Conservation (phyloP, 192 early-diverging fungal genomes). For the Coemansia sp. region DNA sequence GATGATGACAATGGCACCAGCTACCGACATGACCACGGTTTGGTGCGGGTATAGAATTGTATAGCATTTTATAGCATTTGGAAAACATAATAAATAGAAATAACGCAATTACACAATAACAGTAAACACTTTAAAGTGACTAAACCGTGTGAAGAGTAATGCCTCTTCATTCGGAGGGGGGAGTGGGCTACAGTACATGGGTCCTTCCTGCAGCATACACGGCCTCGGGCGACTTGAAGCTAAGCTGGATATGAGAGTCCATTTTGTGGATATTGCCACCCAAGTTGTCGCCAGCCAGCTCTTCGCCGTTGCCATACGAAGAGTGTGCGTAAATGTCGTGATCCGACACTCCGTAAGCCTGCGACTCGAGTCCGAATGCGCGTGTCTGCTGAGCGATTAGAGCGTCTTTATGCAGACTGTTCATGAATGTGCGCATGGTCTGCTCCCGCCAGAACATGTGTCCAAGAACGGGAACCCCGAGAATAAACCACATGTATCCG, state of each 20-base stretch:
- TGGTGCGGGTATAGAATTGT: not conserved
- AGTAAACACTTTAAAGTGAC: not conserved
- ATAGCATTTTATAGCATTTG: not conserved
- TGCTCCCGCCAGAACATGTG: slow-evolving; percentile 48
- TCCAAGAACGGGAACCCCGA: slow-evolving; percentile 38
- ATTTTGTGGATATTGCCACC: not conserved
- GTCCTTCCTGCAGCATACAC: slow-evolving; percentile 10
- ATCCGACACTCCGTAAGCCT: slow-evolving; percentile 27
- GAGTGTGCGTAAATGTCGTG: slow-evolving; percentile 22
- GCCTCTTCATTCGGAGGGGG: not conserved
- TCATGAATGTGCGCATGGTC: slow-evolving; percentile 49
- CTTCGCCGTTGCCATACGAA: slow-evolving; percentile 19
- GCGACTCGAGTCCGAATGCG: slow-evolving; percentile 21
- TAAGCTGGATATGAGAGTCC: slow-evolving; percentile 9
- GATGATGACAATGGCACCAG: slow-evolving; percentile 14
- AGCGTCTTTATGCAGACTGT: slow-evolving; percentile 42
- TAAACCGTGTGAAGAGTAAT: not conserved
- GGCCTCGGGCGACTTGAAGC: slow-evolving; percentile 14
- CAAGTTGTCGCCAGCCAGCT: slow-evolving; percentile 13
- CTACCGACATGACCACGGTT: not conserved
- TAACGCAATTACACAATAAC: not conserved
- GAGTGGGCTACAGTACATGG: not conserved
- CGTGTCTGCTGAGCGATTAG: slow-evolving; percentile 46
- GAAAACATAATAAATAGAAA: not conserved
- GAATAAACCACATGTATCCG: slow-evolving; percentile 41